phyloP scores from a whole-genome alignment of 345 rosid species.

The Rhodamnia rubescens region DNA sequence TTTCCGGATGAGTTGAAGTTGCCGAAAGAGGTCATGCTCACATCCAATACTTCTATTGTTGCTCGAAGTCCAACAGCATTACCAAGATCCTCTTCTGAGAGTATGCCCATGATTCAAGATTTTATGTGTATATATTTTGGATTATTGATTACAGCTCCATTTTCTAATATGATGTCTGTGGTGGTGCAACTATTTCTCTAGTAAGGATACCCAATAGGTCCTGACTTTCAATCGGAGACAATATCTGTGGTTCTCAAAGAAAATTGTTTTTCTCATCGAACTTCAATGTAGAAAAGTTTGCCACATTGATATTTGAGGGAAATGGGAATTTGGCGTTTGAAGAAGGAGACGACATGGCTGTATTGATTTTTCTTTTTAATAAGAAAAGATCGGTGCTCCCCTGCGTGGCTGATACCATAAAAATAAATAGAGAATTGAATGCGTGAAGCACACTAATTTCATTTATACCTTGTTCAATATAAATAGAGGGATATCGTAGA shows the following conservation, averaged over 20 bases:
- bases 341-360: not conserved
- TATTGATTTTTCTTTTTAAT: not conserved
- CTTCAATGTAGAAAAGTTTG: not conserved
- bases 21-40: not conserved
- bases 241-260: not conserved
- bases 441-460: not conserved
- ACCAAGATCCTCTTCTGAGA: not conserved
- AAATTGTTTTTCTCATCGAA: too few relatives aligned
- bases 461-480: not conserved
- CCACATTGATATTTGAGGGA: not conserved
- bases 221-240: not conserved
- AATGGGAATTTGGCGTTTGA: not conserved
- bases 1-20: not conserved
- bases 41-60: not conserved
- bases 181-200: not conserved
- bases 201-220: not conserved
- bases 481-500: not conserved
- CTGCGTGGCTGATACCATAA: not conserved
- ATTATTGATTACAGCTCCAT: not conserved
- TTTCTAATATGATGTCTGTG: too few relatives aligned
- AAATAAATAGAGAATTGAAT: not conserved
- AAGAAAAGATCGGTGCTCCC: not conserved
- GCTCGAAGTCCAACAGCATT: not conserved
- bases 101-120: not conserved
- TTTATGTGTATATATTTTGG: not conserved